phyloP scores from a whole-genome alignment of 495 filamentous ascomycete species.

The Penicillium bialowiezense region DNA sequence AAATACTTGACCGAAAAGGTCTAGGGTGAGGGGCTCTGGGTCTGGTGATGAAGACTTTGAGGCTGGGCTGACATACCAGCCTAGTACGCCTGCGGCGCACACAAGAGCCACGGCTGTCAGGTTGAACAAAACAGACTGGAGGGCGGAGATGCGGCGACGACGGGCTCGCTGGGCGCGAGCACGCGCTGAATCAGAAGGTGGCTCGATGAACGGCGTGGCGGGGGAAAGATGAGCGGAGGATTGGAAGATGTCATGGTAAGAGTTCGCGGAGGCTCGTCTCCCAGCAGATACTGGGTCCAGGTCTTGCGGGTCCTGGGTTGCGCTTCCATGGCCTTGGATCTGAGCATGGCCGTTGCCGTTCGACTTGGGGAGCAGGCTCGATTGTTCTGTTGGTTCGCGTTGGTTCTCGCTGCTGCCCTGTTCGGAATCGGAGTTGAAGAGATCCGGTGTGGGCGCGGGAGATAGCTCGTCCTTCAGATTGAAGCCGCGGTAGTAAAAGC shows the following conservation, averaged over 20 bases:
- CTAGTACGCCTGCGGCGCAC: slow-evolving; percentile 73
- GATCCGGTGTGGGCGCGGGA: slow-evolving; percentile 16
- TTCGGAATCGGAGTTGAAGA: slow-evolving; percentile 9
- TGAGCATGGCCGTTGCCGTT: slow-evolving; percentile 21
- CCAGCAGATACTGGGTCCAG: slow-evolving; percentile 4
- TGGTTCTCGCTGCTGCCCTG: slow-evolving; percentile 12
- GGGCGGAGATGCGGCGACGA: slow-evolving; percentile 34
- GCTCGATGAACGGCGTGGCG: slow-evolving; percentile 64
- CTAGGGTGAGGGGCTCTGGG: slow-evolving; percentile 54
- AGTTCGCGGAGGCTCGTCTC: slow-evolving; percentile 31
- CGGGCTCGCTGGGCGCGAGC: slow-evolving; percentile 17
- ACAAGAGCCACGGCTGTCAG: slow-evolving; percentile 70
- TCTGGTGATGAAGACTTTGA: slow-evolving; percentile 26
- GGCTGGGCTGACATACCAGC: slow-evolving; percentile 71
- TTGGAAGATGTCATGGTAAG: slow-evolving; percentile 32
- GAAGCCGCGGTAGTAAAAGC: slow-evolving; percentile 91
- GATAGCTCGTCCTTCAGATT: slow-evolving; percentile 58
- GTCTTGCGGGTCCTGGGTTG: slow-evolving; percentile 7
- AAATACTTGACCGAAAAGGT: slow-evolving; percentile 76
- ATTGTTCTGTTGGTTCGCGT: slow-evolving; percentile 29
- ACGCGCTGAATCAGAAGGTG: background rate
- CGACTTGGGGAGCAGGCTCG: slow-evolving; percentile 27
- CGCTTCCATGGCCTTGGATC: slow-evolving; percentile 7
- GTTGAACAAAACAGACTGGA: slow-evolving; percentile 70
- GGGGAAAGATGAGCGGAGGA: slow-evolving; percentile 71